Percentiles rank a stretch among this genome's conserved stretches.
Evolutionary conservation across 2,329 filamentous ascomycete species (phyloP).

Genomic region (Talaromyces piceae): DNA sequence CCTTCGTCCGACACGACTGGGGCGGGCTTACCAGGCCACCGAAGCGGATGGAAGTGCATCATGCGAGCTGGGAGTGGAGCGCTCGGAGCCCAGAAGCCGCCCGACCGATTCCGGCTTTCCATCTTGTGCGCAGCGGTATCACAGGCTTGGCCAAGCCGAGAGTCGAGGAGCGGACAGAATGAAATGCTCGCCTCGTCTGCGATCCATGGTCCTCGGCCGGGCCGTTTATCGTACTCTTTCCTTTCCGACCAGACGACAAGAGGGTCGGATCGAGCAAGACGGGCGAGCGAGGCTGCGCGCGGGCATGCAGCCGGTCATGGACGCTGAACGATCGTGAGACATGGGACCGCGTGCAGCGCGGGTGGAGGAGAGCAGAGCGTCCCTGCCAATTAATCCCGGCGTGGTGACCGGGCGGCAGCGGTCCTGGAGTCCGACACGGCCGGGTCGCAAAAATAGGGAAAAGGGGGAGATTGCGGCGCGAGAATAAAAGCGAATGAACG

Average conservation of each 20-base stretch:
- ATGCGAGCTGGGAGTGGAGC: not conserved
- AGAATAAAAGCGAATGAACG: not conserved
- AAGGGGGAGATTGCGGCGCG: not conserved
- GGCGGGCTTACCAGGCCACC: not conserved
- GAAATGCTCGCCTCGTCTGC: not conserved
- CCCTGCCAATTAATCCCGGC: not conserved
- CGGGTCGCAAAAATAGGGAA: no score
- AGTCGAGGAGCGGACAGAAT: not conserved
- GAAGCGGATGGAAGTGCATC: not conserved
- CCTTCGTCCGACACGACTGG: not conserved
- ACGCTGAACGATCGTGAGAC: not conserved
- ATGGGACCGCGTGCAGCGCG: not conserved
- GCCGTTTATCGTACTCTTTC: not conserved
- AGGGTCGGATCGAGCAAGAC: not conserved
- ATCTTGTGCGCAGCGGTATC: not conserved
- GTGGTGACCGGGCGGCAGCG: no score
- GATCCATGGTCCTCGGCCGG: not conserved
- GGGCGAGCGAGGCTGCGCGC: not conserved
- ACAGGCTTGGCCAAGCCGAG: not conserved
- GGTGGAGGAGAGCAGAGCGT: not conserved
- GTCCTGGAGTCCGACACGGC: not conserved
- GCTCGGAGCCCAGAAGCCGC: not conserved
- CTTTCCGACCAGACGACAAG: not conserved
- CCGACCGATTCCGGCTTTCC: not conserved
- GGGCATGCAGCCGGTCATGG: not conserved